Evolutionary conservation across 352 stramenopile species (phyloP).

Genomic region (Phytophthora melonis): DNA sequence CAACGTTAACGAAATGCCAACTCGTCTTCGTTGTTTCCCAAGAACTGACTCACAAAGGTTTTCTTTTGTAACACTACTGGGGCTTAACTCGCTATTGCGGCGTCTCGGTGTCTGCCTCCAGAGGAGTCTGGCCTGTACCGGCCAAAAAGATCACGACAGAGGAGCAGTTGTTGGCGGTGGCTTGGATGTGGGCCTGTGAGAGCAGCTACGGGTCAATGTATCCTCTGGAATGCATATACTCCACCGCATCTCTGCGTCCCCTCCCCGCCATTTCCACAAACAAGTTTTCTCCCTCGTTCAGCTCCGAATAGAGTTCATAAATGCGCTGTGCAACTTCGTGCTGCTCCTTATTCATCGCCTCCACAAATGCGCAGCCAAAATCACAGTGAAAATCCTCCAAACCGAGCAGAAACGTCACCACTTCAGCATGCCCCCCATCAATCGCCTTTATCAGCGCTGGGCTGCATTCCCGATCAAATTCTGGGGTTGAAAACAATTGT

Average conservation of each 20-base stretch:
- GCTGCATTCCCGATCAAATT: conserved; percentile 2
- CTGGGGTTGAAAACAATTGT: background rate
- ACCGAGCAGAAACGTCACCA: background rate
- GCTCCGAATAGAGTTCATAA: background rate
- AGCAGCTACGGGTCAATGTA: background rate
- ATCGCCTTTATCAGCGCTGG: background rate
- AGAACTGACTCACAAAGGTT: too few relatives aligned
- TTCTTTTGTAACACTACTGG: too few relatives aligned
- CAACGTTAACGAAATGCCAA: too few relatives aligned
- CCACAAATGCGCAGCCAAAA: background rate
- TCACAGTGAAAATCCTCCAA: background rate
- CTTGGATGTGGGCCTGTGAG: background rate
- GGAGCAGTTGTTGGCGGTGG: background rate
- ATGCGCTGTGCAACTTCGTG: background rate
- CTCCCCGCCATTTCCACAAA: conserved; percentile 1
- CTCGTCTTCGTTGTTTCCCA: too few relatives aligned
- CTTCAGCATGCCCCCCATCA: background rate
- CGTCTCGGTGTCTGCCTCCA: background rate
- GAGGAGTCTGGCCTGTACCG: background rate
- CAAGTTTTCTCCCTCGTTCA: background rate
- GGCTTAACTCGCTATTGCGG: background rate
- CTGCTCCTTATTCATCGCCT: background rate
- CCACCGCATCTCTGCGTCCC: background rate
- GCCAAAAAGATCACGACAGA: background rate
- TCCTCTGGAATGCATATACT: background rate